phyloP scores from a whole-genome alignment of 441 rosid genomes.

The Raphanus hybrid region DNA sequence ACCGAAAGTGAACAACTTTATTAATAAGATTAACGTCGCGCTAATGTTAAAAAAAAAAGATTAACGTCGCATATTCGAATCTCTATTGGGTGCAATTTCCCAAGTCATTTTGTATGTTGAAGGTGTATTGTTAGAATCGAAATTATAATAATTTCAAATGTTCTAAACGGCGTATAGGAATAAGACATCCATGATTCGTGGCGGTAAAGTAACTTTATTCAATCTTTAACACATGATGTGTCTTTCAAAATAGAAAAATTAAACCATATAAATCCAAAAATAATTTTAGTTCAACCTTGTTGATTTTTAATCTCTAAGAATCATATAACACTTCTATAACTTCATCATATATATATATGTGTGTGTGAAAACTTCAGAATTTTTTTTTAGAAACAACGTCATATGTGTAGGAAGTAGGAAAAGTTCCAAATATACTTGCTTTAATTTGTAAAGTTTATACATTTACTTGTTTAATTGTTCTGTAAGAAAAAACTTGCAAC shows the following conservation, averaged over 20 bases:
- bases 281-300: background rate
- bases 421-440: background rate
- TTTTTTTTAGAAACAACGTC: too few relatives aligned
- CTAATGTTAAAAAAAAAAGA: too few relatives aligned
- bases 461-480: background rate
- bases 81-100: too few relatives aligned
- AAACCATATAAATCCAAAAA: background rate
- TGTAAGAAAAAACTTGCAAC: background rate
- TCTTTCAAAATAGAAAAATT: background rate
- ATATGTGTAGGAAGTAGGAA: too few relatives aligned
- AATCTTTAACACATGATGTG: background rate
- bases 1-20: too few relatives aligned
- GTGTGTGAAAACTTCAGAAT: background rate
- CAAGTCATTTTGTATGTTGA: conserved; percentile 36
- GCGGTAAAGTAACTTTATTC: background rate
- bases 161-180: background rate
- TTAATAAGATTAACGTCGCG: background rate
- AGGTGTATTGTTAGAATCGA: conserved; percentile 25
- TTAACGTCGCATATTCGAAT: background rate
- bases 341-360: too few relatives aligned
- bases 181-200: background rate
- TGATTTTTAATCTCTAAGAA: too few relatives aligned
- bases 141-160: background rate
- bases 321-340: too few relatives aligned
- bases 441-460: background rate